phyloP scores from a whole-genome alignment of 148 eudicot species.

The Rhododendron ferrugineum region DNA sequence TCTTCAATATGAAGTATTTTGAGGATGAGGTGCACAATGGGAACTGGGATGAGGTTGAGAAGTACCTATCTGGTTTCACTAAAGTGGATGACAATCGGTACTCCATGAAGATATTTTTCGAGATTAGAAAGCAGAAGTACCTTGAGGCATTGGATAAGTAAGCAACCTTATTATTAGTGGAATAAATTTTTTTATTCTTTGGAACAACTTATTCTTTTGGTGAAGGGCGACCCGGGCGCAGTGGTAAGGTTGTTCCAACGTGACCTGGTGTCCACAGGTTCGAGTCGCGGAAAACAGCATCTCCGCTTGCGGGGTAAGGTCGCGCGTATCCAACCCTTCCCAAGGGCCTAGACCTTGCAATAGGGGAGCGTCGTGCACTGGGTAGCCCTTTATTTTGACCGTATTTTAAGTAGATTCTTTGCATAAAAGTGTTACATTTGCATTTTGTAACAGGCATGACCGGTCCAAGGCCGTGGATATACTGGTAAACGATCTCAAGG shows the following conservation, averaged over 20 bases:
- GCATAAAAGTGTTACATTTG: neutral
- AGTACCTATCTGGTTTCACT: slow-evolving; percentile 54
- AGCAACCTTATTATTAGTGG: slow-evolving; percentile 1
- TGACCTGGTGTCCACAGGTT: neutral
- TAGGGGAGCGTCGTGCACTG: neutral
- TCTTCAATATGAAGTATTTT: slow-evolving; percentile 57
- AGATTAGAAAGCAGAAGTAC: slow-evolving; percentile 54
- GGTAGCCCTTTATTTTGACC: neutral
- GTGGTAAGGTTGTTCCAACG: neutral
- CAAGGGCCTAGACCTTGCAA: neutral
- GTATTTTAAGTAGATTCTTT: neutral
- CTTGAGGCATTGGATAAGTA: slow-evolving; percentile 61
- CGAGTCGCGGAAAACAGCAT: neutral
- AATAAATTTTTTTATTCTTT: neutral
- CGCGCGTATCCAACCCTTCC: neutral
- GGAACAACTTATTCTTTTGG: neutral
- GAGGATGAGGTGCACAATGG: slow-evolving; percentile 56
- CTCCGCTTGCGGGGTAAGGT: neutral
- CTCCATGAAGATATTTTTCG: slow-evolving; percentile 54
- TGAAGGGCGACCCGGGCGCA: neutral
- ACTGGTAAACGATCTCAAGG: slow-evolving; percentile 52
- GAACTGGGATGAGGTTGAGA: slow-evolving; percentile 60
- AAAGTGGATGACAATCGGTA: slow-evolving; percentile 56
- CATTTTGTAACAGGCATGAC: slow-evolving; percentile 33
- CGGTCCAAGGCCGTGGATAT: slow-evolving; percentile 52